A percentile compares a stretch with the other conserved stretches of the same genome.
These are phyloP conservation scores for Pseudonitzschia pungens DNA, from an alignment of 108 stramenopile genomes.

Conservation along the genomic window DNA sequence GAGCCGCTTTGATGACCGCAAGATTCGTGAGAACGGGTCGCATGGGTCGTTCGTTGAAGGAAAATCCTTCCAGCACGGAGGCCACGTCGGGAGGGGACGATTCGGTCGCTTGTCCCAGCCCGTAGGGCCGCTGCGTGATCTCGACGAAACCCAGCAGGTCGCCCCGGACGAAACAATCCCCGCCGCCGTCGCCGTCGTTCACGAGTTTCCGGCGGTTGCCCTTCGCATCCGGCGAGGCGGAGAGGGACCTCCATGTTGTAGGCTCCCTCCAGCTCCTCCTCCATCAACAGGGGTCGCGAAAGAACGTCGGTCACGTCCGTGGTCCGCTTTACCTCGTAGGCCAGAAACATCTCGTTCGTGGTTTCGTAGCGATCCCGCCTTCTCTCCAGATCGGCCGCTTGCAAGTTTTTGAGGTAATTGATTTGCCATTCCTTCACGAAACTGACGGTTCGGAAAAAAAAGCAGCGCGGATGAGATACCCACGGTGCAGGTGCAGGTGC, in stretches of 20 bases:
- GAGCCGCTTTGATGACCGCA: conserved; percentile 54
- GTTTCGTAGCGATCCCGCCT: conserved; percentile 34
- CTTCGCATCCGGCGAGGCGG: neutral
- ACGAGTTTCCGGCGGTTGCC: neutral
- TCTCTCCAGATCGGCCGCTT: conserved; percentile 38
- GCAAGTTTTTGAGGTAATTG: conserved; percentile 34
- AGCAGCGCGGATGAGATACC: neutral
- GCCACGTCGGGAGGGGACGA: conserved; percentile 5
- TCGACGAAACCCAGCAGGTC: conserved; percentile 79
- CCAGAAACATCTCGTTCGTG: conserved; percentile 58
- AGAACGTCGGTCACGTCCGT: conserved; percentile 14
- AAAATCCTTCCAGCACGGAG: neutral
- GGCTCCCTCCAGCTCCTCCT: conserved; percentile 32
- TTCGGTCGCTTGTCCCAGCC: conserved; percentile 41
- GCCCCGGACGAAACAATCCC: conserved; percentile 50
- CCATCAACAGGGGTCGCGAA: conserved; percentile 55
- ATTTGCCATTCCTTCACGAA: conserved; percentile 44
- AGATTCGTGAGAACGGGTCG: conserved; percentile 76
- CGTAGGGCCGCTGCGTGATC: conserved; percentile 66
- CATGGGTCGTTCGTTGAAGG: conserved; percentile 4
- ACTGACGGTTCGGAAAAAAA: conserved; percentile 11
- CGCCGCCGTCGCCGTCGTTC: conserved; percentile 14
- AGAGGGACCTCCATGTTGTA: conserved; percentile 18
- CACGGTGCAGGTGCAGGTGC: neutral
- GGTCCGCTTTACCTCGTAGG: conserved; percentile 38